Percentiles rank a stretch among this genome's conserved stretches.
Conservation (phyloP, 2,329 filamentous ascomycete genomes). For the Sporothrix curviconia region DNA sequence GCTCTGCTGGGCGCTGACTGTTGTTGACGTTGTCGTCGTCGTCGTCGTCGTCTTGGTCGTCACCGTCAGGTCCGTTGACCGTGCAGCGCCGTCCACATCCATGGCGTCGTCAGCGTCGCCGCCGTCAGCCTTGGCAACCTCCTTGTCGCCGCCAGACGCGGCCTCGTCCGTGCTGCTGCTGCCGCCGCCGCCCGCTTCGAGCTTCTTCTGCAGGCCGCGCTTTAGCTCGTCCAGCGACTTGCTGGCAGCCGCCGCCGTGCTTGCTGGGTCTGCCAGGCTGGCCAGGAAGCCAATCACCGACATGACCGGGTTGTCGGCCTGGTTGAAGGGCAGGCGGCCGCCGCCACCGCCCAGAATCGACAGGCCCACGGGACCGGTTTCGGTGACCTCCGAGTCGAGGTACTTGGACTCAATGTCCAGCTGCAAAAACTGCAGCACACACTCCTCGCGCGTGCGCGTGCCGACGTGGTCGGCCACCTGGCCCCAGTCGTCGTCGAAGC, state of each 20-base stretch:
- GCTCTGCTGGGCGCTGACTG: conserved; percentile 33
- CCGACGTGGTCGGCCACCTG: conserved; percentile 88
- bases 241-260: conserved; percentile 83
- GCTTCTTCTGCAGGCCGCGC: conserved; percentile 67
- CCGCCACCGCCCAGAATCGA: conserved; percentile 64
- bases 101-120: conserved; percentile 61
- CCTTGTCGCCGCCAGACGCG: conserved; percentile 38
- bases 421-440: conserved; percentile 91
- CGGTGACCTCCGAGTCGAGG: conserved; percentile 64
- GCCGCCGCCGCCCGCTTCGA: conserved; percentile 51
- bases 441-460: conserved; percentile 88
- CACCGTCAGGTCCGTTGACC: conserved; percentile 39
- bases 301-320: conserved; percentile 92
- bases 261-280: conserved; percentile 79
- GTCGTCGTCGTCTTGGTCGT: conserved; percentile 40
- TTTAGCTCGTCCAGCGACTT: conserved; percentile 83
- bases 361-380: conserved; percentile 50
- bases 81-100: conserved; percentile 50
- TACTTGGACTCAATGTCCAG: conserved; percentile 98
- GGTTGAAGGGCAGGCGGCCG: conserved; percentile 81
- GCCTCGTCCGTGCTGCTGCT: conserved; percentile 29
- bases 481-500: conserved; percentile 93
- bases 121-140: conserved; percentile 51
- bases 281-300: conserved; percentile 93
- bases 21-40: conserved; percentile 51